Evolutionary conservation across 2,329 filamentous ascomycete genomes (phyloP).

Genomic region (Sporothrix sp.): DNA sequence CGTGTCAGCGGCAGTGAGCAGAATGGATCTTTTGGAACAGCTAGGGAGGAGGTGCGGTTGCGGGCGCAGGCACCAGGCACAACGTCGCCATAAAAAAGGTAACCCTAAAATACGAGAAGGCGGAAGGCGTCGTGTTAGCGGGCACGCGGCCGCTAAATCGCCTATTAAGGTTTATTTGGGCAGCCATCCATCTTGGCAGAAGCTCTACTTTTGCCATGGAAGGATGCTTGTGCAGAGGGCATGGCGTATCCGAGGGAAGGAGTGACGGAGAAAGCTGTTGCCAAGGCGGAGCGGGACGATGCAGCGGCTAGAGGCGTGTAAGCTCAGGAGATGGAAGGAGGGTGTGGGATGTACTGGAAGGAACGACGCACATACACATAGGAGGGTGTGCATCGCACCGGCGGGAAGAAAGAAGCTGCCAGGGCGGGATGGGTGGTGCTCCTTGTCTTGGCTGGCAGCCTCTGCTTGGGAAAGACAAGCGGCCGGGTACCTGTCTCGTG

Average conservation of each 20-base stretch:
- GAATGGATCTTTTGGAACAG: neutral
- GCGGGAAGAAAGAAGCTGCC: slow-evolving; percentile 1
- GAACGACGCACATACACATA: neutral
- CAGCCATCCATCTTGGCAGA: neutral
- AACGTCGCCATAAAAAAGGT: neutral
- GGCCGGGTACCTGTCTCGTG: neutral
- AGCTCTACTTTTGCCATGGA: too few relatives aligned
- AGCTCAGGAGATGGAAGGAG: neutral
- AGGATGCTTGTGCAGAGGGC: too few relatives aligned
- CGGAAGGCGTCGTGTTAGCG: neutral
- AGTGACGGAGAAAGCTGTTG: neutral
- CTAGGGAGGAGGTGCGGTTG: slow-evolving; percentile 5
- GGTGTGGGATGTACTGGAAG: neutral
- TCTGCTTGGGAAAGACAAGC: slow-evolving; percentile 3
- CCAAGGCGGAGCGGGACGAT: slow-evolving; percentile 3
- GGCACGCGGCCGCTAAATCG: neutral
- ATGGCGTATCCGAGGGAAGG: too few relatives aligned
- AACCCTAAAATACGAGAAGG: neutral
- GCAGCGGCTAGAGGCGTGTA: neutral
- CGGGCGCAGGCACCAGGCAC: slow-evolving; percentile 8
- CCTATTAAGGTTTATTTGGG: neutral
- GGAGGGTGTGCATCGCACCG: neutral
- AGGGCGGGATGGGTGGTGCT: neutral
- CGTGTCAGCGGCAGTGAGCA: neutral
- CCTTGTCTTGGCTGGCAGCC: neutral